phyloP scores from a whole-genome alignment of 2,329 filamentous ascomycete genomes.

The Aplosporella prunicola region DNA sequence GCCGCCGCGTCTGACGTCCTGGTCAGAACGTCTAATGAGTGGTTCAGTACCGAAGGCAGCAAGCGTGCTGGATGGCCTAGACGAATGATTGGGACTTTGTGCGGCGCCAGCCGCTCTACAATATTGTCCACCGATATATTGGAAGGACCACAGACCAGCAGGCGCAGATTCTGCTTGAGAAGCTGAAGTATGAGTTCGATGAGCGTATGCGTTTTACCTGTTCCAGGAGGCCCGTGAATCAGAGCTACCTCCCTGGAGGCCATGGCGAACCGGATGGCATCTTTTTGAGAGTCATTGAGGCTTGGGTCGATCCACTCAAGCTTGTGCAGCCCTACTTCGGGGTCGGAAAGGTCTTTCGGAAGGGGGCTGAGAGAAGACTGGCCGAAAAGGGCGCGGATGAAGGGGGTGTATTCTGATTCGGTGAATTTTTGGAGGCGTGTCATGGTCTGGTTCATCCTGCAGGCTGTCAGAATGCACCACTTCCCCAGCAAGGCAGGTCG shows the following conservation, averaged over 20 bases:
- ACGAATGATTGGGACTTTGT: conserved; percentile 78
- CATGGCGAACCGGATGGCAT: conserved; percentile 69
- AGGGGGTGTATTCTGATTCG: conserved; percentile 46
- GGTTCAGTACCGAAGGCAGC: conserved; percentile 75
- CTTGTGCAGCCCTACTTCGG: conserved; percentile 30
- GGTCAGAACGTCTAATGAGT: conserved; percentile 85
- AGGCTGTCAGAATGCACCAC: conserved; percentile 7
- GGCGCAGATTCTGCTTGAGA: conserved; percentile 58
- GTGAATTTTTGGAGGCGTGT: conserved; percentile 46
- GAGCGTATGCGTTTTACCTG: conserved; percentile 92
- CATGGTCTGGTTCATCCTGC: conserved; percentile 56
- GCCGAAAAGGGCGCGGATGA: conserved; percentile 53
- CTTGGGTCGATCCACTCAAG: conserved; percentile 47
- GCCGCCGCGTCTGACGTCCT: conserved; percentile 80
- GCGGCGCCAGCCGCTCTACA: conserved; percentile 77
- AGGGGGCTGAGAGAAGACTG: conserved; percentile 45
- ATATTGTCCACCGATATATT: conserved; percentile 99
- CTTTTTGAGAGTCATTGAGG: conserved; percentile 53
- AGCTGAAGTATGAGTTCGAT: conserved; percentile 94
- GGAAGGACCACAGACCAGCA: conserved; percentile 91
- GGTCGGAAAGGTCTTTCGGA: conserved; percentile 34
- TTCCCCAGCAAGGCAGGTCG: background rate
- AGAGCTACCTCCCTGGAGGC: conserved; percentile 72
- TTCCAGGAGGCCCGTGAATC: conserved; percentile 92
- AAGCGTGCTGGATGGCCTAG: conserved; percentile 88